A percentile compares a stretch with the other conserved stretches of the same genome.
Conservation (phyloP, 345 rosid genomes). For the Populus alba region DNA sequence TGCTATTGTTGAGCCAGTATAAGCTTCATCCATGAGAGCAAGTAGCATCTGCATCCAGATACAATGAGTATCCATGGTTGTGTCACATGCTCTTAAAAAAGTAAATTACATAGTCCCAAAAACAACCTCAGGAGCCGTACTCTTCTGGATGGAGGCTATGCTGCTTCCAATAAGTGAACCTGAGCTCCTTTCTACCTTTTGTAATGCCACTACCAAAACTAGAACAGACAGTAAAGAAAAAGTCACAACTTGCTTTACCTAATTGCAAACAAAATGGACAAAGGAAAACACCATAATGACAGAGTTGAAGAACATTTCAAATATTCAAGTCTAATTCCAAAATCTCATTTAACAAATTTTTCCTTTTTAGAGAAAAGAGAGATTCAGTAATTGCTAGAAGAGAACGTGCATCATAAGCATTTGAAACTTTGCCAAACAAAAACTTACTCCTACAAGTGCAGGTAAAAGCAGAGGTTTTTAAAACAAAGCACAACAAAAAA, state of each 20-base stretch:
- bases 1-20: conserved; percentile 91
- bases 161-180: conserved; percentile 84
- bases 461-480: neutral
- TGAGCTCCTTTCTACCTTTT: conserved; percentile 82
- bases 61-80: conserved; percentile 12
- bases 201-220: conserved; percentile 89
- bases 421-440: neutral
- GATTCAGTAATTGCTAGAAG: neutral
- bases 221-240: conserved; percentile 18
- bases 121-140: conserved; percentile 89
- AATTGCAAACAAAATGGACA: neutral
- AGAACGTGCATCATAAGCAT: neutral
- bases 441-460: neutral
- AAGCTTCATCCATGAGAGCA: conserved; percentile 99
- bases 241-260: neutral
- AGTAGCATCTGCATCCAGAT: conserved; percentile 73
- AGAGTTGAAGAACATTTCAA: neutral
- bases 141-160: conserved; percentile 93
- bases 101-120: conserved; percentile 14
- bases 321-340: neutral
- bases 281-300: neutral
- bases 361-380: neutral
- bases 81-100: conserved; percentile 11
- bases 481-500: neutral
- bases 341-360: neutral